Percentiles rank a stretch among this genome's conserved stretches.
These are phyloP conservation scores for Ceratocystis alfenasii DNA, from an alignment of 2,329 filamentous ascomycete species.

Conservation along the genomic window DNA sequence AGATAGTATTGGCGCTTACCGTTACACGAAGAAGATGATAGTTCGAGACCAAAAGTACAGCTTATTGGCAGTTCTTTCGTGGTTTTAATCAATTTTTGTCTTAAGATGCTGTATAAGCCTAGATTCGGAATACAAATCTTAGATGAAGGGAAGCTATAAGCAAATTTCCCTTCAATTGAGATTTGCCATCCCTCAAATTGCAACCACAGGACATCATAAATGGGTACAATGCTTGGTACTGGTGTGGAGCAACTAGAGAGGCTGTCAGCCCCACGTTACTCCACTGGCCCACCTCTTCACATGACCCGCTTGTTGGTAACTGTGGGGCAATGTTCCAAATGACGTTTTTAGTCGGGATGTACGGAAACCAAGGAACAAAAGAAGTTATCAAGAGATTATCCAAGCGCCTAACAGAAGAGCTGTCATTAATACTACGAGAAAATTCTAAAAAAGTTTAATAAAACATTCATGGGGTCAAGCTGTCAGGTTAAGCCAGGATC, in stretches of 20 bases:
- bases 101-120: too few relatives aligned
- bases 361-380: not conserved
- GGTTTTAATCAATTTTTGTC: too few relatives aligned
- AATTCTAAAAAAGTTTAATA: not conserved
- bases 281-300: not conserved
- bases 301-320: not conserved
- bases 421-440: not conserved
- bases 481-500: slow-evolving; percentile 2
- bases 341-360: not conserved
- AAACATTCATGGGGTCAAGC: not conserved
- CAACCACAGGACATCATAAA: too few relatives aligned
- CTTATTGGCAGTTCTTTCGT: too few relatives aligned
- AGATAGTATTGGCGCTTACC: not conserved
- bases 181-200: too few relatives aligned
- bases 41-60: not conserved
- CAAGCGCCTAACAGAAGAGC: not conserved
- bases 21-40: not conserved
- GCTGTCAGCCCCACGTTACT: not conserved
- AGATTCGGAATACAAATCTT: too few relatives aligned
- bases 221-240: too few relatives aligned
- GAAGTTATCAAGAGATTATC: not conserved
- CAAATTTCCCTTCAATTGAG: too few relatives aligned
- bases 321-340: not conserved
- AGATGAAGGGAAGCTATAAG: too few relatives aligned
- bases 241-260: not conserved